Evolutionary conservation across 768 basidiomycete species (phyloP).

Genomic region (Leccinum olivaceopallidum): DNA sequence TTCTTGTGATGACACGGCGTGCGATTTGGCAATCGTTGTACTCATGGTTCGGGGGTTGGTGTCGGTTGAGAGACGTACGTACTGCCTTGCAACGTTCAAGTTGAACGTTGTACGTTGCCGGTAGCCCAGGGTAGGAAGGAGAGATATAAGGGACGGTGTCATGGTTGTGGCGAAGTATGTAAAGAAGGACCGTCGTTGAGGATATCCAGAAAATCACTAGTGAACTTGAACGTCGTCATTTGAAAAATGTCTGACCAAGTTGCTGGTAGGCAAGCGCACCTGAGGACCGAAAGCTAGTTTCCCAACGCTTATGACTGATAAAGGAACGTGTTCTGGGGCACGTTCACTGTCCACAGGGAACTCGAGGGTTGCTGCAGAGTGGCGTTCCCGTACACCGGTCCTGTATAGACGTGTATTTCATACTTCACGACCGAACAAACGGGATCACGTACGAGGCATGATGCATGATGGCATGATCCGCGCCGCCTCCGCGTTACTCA

Average conservation of each 20-base stretch:
- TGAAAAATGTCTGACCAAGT: neutral
- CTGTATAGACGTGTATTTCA: constrained; percentile 6
- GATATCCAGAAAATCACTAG: constrained; percentile 85
- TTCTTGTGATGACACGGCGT: constrained; percentile 35
- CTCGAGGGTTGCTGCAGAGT: constrained; percentile 30
- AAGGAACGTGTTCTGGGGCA: constrained; percentile 51
- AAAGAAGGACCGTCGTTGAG: constrained; percentile 83
- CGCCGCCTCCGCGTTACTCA: constrained; percentile 34
- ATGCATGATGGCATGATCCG: constrained; percentile 19
- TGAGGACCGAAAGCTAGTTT: constrained; percentile 81
- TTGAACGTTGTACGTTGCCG: constrained; percentile 6
- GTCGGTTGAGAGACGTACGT: constrained; percentile 20
- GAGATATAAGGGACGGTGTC: constrained; percentile 43
- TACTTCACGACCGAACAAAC: neutral
- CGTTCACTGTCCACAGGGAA: constrained; percentile 50
- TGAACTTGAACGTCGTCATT: neutral
- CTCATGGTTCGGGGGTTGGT: constrained; percentile 21
- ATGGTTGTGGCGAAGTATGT: constrained; percentile 49
- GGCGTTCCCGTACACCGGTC: constrained; percentile 24
- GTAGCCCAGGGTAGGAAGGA: constrained; percentile 22
- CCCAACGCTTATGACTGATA: constrained; percentile 76
- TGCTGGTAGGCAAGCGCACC: constrained; percentile 44
- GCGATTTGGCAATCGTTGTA: constrained; percentile 25
- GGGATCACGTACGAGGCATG: constrained; percentile 20
- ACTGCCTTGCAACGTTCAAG: neutral